Evolutionary conservation across 371 early-diverging fungal species (phyloP).

Genomic region (Mycotypha africana): DNA sequence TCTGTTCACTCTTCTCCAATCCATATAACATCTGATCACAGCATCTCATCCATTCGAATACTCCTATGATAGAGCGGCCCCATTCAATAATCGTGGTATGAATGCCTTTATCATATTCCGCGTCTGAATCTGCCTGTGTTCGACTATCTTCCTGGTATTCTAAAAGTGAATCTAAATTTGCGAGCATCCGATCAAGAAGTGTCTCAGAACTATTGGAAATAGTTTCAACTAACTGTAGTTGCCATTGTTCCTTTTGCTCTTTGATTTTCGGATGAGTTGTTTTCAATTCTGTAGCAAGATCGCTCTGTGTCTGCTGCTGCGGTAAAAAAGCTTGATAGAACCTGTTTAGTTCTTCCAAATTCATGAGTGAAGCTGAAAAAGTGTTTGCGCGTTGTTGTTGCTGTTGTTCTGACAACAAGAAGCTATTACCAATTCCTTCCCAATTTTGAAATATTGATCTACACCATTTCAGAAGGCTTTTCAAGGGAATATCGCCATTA

Average conservation of each 20-base stretch:
- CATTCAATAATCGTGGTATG: constrained; percentile 31
- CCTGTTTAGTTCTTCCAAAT: constrained; percentile 9
- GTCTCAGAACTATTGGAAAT: constrained; percentile 37
- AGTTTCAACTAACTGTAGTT: constrained; percentile 16
- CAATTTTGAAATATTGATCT: constrained; percentile 39
- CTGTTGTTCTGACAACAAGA: too few relatives aligned
- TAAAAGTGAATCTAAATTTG: constrained; percentile 22
- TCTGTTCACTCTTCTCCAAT: constrained; percentile 1
- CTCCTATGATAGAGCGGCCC: constrained; percentile 27
- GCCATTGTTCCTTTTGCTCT: constrained; percentile 1
- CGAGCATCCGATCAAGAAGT: constrained; percentile 30
- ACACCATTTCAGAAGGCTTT: too few relatives aligned
- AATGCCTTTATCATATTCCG: constrained; percentile 14
- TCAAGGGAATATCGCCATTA: too few relatives aligned
- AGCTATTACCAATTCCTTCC: constrained; percentile 43
- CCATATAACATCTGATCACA: too few relatives aligned
- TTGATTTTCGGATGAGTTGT: too few relatives aligned
- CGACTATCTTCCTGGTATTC: constrained; percentile 3
- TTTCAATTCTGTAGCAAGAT: neutral
- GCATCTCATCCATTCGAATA: constrained; percentile 28
- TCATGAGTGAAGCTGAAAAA: too few relatives aligned
- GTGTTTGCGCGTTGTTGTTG: too few relatives aligned
- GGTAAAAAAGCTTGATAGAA: constrained; percentile 13
- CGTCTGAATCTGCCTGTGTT: too few relatives aligned
- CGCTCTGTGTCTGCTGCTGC: neutral